Evolutionary conservation across 1,284 basidiomycete species (phyloP), one percentile per base, ranked within the genome.

Genomic region (Marasmius sp.): DNA sequence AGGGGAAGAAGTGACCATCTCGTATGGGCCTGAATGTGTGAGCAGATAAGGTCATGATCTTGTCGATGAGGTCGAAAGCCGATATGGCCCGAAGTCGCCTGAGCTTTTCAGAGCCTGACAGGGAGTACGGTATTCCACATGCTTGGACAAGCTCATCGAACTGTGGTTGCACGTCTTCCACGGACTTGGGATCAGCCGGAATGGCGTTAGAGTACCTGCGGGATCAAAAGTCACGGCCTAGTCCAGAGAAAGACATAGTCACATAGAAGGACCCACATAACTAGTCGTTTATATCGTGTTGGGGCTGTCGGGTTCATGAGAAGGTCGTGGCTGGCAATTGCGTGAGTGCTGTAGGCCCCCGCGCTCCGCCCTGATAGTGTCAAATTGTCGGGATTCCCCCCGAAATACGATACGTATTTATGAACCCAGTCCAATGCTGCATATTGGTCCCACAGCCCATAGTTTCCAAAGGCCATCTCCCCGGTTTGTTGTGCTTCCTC

Each of bases 131-230:
- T 51, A 64, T 64, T 9, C 37, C 27, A 37, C 58, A 64, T 12
- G 61, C 61, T 9, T 14, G 20, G 7, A 62, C 36, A n/a, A 64
- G 58, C 48, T 64, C 63, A 27, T 64, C 54, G 20, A 64, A 64
- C 38, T 64, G 63, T 20, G 63, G 58, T 38, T 64, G 63, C 12
- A 64, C 63, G 39, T 64, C 63, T 4, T 62, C 61, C 14, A 62
- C 34, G 27, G 63, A 60, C 38, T 64, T 64, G 6, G 63, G 63
- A 34, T 64, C 55, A 12, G 63, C 63, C 36, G 63, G 63, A 16
- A 64, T 64, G 22, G 63, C 63, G 49, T 64, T 64, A 1, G 63
- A 64, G 33, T 62, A 64, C 63, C 63, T 64, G 53, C 7, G 10
- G 16, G 6, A 36, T 10, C 16, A 33, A 48, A 16, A 18, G 20